A percentile compares a stretch with the other conserved stretches of the same genome.
Conservation (phyloP, 2,329 filamentous ascomycete species). For the Colletotrichum lini region DNA sequence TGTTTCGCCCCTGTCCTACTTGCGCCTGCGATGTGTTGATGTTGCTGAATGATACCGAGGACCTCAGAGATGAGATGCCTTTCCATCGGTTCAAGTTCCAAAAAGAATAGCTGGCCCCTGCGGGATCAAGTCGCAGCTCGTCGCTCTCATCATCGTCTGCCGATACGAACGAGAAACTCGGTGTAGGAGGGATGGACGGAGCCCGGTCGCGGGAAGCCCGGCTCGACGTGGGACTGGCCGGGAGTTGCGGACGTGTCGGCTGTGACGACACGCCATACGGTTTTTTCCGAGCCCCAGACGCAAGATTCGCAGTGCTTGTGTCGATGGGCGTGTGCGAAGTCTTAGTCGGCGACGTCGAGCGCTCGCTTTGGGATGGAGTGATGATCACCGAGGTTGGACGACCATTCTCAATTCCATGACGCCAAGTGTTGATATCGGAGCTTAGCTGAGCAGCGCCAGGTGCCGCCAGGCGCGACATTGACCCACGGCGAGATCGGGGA, state of each 20-base stretch:
- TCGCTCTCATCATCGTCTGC: conserved; percentile 61
- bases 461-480: conserved; percentile 58
- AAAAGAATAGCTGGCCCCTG: conserved; percentile 63
- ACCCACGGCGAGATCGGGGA: conserved; percentile 67
- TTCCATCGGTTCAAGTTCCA: conserved; percentile 72
- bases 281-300: conserved; percentile 62
- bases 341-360: conserved; percentile 70
- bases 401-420: conserved; percentile 73
- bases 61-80: conserved; percentile 51
- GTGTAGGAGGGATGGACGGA: conserved; percentile 62
- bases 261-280: conserved; percentile 55
- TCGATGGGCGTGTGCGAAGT: conserved; percentile 53
- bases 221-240: conserved; percentile 58
- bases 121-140: conserved; percentile 54
- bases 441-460: conserved; percentile 51
- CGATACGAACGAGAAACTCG: conserved; percentile 67
- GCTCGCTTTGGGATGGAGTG: conserved; percentile 63
- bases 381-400: conserved; percentile 55
- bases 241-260: conserved; percentile 45
- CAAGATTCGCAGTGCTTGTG: conserved; percentile 55
- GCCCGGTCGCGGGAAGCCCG: conserved; percentile 44
- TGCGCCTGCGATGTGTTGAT: conserved; percentile 22
- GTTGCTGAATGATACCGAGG: conserved; percentile 35
- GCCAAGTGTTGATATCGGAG: conserved; percentile 90
- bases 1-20: conserved; percentile 26